phyloP scores from a whole-genome alignment of 73 alveolate genomes.

The Diophrys sp. region DNA sequence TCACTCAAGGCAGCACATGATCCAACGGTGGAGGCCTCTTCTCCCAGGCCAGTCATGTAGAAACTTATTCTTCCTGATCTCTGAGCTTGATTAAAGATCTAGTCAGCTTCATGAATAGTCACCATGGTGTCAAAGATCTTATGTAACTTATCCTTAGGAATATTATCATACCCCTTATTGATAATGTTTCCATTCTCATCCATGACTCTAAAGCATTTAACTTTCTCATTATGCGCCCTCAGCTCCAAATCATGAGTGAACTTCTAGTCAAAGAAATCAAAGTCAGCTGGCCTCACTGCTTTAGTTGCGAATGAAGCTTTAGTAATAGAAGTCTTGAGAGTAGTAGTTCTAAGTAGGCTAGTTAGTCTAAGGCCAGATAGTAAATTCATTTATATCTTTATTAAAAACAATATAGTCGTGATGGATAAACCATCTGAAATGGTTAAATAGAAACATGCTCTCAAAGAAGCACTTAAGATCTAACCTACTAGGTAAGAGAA shows the following conservation, averaged over 20 bases:
- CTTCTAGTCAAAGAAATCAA: slow-evolving; percentile 35
- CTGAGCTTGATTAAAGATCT: slow-evolving; percentile 62
- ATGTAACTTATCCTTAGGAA: slow-evolving; percentile 30
- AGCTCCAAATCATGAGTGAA: slow-evolving; percentile 29
- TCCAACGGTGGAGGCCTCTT: slow-evolving; percentile 87
- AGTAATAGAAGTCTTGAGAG: too few species aligned
- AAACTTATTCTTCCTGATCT: slow-evolving; percentile 74
- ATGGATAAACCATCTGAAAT: slow-evolving; percentile 73
- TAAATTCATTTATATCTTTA: too few species aligned
- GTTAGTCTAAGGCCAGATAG: too few species aligned
- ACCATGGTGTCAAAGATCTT: slow-evolving; percentile 69
- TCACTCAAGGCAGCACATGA: slow-evolving; percentile 86
- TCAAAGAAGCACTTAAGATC: slow-evolving; percentile 74
- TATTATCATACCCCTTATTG: slow-evolving; percentile 33
- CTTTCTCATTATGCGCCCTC: slow-evolving; percentile 17
- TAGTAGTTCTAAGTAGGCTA: too few species aligned
- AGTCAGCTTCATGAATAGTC: slow-evolving; percentile 67
- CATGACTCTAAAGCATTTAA: slow-evolving; percentile 39
- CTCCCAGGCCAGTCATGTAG: slow-evolving; percentile 83
- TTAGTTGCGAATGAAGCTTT: background rate
- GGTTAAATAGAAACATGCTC: slow-evolving; percentile 63
- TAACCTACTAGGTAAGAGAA: slow-evolving; percentile 75
- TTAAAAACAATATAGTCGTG: slow-evolving; percentile 66
- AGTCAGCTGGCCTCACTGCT: slow-evolving; percentile 5
- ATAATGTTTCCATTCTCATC: slow-evolving; percentile 51